A percentile compares a stretch with the other conserved stretches of the same genome.
Conservation (phyloP, 108 stramenopile genomes). For the Epipyxis sp. region DNA sequence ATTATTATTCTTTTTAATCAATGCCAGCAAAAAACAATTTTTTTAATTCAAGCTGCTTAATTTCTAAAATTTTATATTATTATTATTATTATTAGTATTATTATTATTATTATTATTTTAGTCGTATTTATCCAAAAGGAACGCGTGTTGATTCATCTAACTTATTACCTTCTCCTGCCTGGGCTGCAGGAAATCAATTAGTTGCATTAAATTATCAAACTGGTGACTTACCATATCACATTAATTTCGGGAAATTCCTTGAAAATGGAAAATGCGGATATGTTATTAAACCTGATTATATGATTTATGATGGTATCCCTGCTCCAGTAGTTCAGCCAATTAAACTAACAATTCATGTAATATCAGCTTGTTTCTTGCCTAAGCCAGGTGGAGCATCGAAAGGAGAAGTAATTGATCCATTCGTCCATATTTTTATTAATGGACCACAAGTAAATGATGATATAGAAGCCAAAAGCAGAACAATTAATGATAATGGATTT, state of each 20-base stretch:
- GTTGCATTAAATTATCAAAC: conserved; percentile 91
- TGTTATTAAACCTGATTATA: conserved; percentile 67
- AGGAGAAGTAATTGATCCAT: conserved; percentile 59
- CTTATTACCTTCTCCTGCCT: conserved; percentile 80
- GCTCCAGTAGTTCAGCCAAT: neutral
- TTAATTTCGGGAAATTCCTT: conserved; percentile 82
- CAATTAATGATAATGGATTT: conserved; percentile 73
- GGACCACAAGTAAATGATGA: neutral
- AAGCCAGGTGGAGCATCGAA: conserved; percentile 47
- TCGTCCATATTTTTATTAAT: conserved; percentile 41
- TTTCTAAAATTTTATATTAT: no score
- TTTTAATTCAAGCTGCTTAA: no score
- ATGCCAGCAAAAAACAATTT: no score
- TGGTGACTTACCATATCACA: conserved; percentile 58
- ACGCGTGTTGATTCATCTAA: conserved; percentile 78
- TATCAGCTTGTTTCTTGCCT: conserved; percentile 68
- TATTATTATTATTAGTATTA: no score
- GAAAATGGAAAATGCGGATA: conserved; percentile 84
- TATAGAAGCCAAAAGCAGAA: conserved; percentile 43
- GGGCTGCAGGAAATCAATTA: conserved; percentile 79
- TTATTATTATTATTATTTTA: no score
- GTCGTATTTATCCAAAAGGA: conserved; percentile 80
- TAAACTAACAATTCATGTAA: conserved; percentile 61
- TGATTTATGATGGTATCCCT: no score
- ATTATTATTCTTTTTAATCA: no score